phyloP scores from a whole-genome alignment of 768 basidiomycete species.

The Lentinula aciculospora region DNA sequence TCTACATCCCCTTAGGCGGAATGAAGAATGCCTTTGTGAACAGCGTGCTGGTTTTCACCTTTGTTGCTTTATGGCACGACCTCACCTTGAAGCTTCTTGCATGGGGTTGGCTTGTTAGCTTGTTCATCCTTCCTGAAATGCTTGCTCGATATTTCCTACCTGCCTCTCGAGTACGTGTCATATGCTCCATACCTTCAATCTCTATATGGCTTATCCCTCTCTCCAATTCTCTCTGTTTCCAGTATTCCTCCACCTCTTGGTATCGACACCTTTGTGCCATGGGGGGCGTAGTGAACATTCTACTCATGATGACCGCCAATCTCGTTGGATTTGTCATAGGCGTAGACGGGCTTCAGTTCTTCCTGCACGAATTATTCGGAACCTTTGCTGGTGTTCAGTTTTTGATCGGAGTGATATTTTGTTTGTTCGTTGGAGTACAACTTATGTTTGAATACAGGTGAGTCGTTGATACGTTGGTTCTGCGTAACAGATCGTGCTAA shows the following conservation, averaged over 20 bases:
- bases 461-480: conserved; percentile 20
- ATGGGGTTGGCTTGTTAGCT: conserved; percentile 94
- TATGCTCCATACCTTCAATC: neutral
- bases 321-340: conserved; percentile 94
- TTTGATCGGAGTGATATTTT: conserved; percentile 48
- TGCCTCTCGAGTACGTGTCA: conserved; percentile 48
- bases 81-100: conserved; percentile 80
- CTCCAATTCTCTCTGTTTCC: neutral
- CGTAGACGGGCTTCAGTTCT: conserved; percentile 67
- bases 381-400: conserved; percentile 67
- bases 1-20: conserved; percentile 92
- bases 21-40: conserved; percentile 47
- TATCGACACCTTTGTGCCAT: conserved; percentile 81
- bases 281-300: conserved; percentile 78
- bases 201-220: too few relatives aligned
- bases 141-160: conserved; percentile 57
- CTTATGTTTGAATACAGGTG: conserved; percentile 96
- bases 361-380: conserved; percentile 56
- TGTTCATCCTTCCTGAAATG: conserved; percentile 89
- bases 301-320: conserved; percentile 87
- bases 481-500: conserved; percentile 5
- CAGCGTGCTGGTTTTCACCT: conserved; percentile 81
- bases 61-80: conserved; percentile 96
- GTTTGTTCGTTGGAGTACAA: conserved; percentile 79
- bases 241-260: conserved; percentile 73